Evolutionary conservation across 805 yeast genomes (phyloP).

Genomic region (Zygosaccharomyces siamensis): DNA sequence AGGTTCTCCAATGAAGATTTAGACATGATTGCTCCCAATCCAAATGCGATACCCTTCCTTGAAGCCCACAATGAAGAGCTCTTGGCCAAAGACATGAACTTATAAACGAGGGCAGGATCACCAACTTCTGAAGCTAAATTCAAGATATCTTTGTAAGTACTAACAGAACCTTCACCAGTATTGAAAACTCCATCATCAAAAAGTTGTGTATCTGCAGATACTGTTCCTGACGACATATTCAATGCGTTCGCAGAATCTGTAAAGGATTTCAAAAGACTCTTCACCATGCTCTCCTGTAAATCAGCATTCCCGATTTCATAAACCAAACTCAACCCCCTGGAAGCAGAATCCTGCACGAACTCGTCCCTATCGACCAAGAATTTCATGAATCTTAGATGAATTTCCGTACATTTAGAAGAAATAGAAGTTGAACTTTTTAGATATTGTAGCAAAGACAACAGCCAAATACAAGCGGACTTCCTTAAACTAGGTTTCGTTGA

Average conservation of each 20-base stretch:
- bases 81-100: slow-evolving; percentile 88
- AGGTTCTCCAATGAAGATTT: slow-evolving; percentile 66
- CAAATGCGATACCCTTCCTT: slow-evolving; percentile 90
- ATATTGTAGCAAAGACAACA: slow-evolving; percentile 72
- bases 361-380: slow-evolving; percentile 81
- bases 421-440: slow-evolving; percentile 49
- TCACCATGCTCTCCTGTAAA: slow-evolving; percentile 66
- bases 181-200: slow-evolving; percentile 78
- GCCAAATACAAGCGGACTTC: slow-evolving; percentile 79
- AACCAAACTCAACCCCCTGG: slow-evolving; percentile 77
- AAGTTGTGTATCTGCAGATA: slow-evolving; percentile 73
- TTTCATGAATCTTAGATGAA: slow-evolving; percentile 72
- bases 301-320: slow-evolving; percentile 71
- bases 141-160: slow-evolving; percentile 86
- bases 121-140: slow-evolving; percentile 91
- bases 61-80: slow-evolving; percentile 89
- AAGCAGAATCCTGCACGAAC: slow-evolving; percentile 85
- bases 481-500: slow-evolving; percentile 70
- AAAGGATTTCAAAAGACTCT: slow-evolving; percentile 67
- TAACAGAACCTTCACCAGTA: slow-evolving; percentile 79
- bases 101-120: slow-evolving; percentile 88
- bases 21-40: slow-evolving; percentile 78
- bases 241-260: slow-evolving; percentile 53
- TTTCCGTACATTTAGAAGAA: slow-evolving; percentile 44
- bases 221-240: slow-evolving; percentile 54